Evolutionary conservation across 2,329 filamentous ascomycete species (phyloP).

Genomic region (Epicoccum nigrum): DNA sequence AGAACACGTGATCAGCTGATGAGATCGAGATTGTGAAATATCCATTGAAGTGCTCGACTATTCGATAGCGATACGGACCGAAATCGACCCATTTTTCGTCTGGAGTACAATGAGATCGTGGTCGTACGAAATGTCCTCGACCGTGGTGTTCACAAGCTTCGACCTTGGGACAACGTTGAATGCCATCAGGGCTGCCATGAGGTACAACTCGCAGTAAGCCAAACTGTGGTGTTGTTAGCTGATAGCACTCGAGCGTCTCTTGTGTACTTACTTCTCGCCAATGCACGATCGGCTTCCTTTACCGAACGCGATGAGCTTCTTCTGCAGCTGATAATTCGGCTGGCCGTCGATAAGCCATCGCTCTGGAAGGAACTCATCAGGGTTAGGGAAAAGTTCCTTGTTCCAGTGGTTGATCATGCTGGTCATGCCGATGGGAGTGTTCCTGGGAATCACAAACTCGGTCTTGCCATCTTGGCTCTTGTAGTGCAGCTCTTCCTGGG

Average conservation of each 20-base stretch:
- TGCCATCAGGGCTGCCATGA: conserved; percentile 32
- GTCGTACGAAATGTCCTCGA: conserved; percentile 33
- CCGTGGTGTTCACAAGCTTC: conserved; percentile 31
- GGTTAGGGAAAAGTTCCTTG: conserved; percentile 38
- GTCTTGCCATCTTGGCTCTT: conserved; percentile 26
- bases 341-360: conserved; percentile 40
- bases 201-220: conserved; percentile 35
- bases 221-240: conserved; percentile 15
- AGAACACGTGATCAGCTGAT: background rate
- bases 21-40: background rate
- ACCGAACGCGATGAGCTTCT: conserved; percentile 34
- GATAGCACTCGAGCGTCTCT: background rate
- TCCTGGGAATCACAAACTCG: conserved; percentile 32
- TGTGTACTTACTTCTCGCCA: conserved; percentile 36
- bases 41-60: conserved; percentile 7
- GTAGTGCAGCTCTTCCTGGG: conserved; percentile 29
- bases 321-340: conserved; percentile 27
- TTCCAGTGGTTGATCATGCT: conserved; percentile 43
- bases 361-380: conserved; percentile 39
- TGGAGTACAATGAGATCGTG: conserved; percentile 36
- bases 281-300: conserved; percentile 41
- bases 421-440: conserved; percentile 39
- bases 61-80: conserved; percentile 31
- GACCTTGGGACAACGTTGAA: conserved; percentile 29
- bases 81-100: conserved; percentile 33